These are phyloP conservation scores for Neonectria sp. DNA, from an alignment of 2,329 filamentous ascomycete species.

Conservation along the genomic window DNA sequence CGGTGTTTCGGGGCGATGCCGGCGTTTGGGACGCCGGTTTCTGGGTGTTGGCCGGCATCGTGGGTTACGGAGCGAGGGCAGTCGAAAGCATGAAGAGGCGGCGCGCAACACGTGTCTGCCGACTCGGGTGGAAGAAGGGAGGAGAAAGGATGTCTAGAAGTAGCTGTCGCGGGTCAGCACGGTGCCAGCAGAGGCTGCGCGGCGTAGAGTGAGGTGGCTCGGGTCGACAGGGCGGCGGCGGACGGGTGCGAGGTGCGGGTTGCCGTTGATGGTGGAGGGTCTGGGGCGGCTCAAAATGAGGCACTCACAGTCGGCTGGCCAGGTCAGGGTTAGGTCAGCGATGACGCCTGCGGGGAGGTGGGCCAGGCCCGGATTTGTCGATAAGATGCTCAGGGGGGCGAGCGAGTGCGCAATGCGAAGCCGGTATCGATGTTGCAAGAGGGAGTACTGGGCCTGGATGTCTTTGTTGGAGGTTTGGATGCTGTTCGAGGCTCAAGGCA, in stretches of 20 bases:
- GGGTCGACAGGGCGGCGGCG: constrained; percentile 39
- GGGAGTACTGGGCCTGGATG: constrained; percentile 29
- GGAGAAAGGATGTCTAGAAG: constrained; percentile 34
- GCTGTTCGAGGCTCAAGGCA: constrained; percentile 39
- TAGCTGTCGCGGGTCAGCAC: constrained; percentile 43
- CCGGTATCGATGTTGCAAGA: constrained; percentile 31
- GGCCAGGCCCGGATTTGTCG: constrained; percentile 32
- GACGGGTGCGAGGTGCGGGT: constrained; percentile 34
- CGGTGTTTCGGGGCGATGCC: constrained; percentile 67
- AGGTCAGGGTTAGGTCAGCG: constrained; percentile 57
- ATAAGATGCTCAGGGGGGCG: constrained; percentile 36
- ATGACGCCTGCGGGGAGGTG: constrained; percentile 54
- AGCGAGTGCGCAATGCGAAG: constrained; percentile 28
- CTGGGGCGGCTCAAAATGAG: constrained; percentile 54
- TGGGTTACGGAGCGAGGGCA: constrained; percentile 53
- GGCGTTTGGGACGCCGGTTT: constrained; percentile 65
- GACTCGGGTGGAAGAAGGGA: constrained; percentile 38
- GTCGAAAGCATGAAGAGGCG: constrained; percentile 58
- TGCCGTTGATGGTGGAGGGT: constrained; percentile 47
- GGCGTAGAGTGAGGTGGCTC: constrained; percentile 34
- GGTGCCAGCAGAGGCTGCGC: constrained; percentile 37
- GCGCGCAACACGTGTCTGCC: constrained; percentile 50
- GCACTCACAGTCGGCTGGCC: constrained; percentile 52
- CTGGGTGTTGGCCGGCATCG: constrained; percentile 69
- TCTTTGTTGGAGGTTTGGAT: constrained; percentile 43